Conservation (phyloP, 805 yeast species). For the Kazachstania viticola region DNA sequence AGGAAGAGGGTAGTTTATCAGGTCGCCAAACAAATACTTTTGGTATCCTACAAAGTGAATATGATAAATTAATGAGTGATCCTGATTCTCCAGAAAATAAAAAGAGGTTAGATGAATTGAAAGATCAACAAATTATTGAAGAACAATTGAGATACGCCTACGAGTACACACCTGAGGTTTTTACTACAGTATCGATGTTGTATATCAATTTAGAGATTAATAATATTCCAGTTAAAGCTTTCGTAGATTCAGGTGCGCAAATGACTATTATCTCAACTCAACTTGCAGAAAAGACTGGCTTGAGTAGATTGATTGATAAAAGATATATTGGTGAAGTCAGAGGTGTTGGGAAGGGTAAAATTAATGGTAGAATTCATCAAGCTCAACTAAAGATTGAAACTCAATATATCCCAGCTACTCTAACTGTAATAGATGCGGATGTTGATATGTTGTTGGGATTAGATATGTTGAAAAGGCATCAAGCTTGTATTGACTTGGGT, state of each 20-base stretch:
- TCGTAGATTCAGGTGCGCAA: slow-evolving; percentile 96
- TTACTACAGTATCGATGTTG: slow-evolving; percentile 73
- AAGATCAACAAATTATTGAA: slow-evolving; percentile 61
- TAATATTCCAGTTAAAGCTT: slow-evolving; percentile 74
- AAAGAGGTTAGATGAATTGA: slow-evolving; percentile 50
- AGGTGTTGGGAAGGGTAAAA: slow-evolving; percentile 80
- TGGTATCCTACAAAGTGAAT: slow-evolving; percentile 36
- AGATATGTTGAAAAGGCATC: slow-evolving; percentile 84
- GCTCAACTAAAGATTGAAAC: slow-evolving; percentile 74
- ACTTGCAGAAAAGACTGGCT: slow-evolving; percentile 61
- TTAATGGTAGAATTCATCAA: slow-evolving; percentile 77
- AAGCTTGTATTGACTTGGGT: slow-evolving; percentile 66
- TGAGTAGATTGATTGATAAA: slow-evolving; percentile 63
- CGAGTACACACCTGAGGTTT: slow-evolving; percentile 84
- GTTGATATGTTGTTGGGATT: slow-evolving; percentile 70
- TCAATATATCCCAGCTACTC: slow-evolving; percentile 51
- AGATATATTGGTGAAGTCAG: slow-evolving; percentile 73
- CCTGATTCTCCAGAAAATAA: slow-evolving; percentile 67
- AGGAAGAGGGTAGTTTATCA: not conserved
- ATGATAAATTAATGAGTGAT: slow-evolving; percentile 41
- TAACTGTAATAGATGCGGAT: slow-evolving; percentile 56
- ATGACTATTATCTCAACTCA: slow-evolving; percentile 70
- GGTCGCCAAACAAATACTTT: slow-evolving; percentile 13
- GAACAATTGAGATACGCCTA: slow-evolving; percentile 71
- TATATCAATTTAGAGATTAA: slow-evolving; percentile 71